These are phyloP conservation scores for Vigna radiata DNA, from an alignment of 306 rosid genomes.

Conservation along the genomic window DNA sequence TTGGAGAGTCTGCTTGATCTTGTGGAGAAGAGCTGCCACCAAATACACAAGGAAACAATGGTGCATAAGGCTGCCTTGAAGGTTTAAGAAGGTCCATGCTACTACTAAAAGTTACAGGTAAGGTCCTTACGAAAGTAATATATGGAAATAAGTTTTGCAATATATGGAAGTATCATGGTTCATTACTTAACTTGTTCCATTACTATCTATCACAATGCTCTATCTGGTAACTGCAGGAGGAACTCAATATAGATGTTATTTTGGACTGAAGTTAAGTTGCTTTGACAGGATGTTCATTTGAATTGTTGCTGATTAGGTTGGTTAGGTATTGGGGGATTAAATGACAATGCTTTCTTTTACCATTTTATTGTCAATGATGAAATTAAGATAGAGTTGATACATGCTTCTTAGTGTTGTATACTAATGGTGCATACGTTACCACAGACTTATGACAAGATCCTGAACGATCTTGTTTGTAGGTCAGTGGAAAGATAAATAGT, in stretches of 20 bases:
- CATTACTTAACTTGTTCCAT: background rate
- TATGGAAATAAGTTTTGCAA: background rate
- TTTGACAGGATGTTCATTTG: constrained; percentile 21
- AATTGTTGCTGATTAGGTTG: constrained; percentile 30
- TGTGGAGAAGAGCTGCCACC: constrained; percentile 94
- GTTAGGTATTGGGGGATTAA: constrained; percentile 38
- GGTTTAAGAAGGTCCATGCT: constrained; percentile 43
- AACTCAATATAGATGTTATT: constrained; percentile 35
- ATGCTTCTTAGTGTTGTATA: constrained; percentile 46
- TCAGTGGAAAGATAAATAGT: constrained; percentile 42
- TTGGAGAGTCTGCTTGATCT: constrained; percentile 94
- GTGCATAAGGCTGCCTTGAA: constrained; percentile 77
- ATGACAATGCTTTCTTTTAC: background rate
- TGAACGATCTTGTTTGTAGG: constrained; percentile 44
- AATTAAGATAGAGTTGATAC: constrained; percentile 38
- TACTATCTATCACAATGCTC: background rate
- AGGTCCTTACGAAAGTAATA: background rate
- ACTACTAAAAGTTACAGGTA: constrained; percentile 40
- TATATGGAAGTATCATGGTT: constrained; percentile 27
- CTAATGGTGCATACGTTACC: constrained; percentile 44
- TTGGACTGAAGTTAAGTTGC: constrained; percentile 40
- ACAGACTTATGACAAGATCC: constrained; percentile 43
- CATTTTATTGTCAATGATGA: constrained; percentile 24
- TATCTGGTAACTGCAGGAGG: constrained; percentile 46
- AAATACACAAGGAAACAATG: constrained; percentile 92